Percentiles rank a stretch among this genome's conserved stretches.
Evolutionary conservation across 495 filamentous ascomycete genomes (phyloP).

Genomic region (Aspergillus campestris): DNA sequence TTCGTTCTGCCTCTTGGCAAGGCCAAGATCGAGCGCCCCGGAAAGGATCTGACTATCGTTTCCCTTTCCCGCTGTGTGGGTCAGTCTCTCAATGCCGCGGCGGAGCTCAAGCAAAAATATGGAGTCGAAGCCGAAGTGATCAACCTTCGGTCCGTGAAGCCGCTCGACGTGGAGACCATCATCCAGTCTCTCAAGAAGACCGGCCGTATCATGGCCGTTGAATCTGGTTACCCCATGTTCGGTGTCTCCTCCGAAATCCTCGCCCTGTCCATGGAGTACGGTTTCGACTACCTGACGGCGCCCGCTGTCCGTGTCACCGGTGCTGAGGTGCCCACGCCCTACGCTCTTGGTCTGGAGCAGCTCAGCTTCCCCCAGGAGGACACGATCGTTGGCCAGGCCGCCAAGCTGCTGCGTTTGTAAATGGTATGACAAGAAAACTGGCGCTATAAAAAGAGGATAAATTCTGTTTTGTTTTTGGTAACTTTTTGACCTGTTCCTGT

Average conservation of each 20-base stretch:
- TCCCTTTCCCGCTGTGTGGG: constrained; percentile 92
- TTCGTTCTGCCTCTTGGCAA: constrained; percentile 96
- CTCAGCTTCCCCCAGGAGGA: constrained; percentile 86
- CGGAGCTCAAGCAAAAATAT: constrained; percentile 87
- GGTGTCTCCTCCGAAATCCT: constrained; percentile 89
- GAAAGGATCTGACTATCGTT: constrained; percentile 94
- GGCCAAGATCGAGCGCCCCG: constrained; percentile 94
- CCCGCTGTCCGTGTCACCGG: constrained; percentile 90
- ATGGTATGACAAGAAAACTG: not conserved
- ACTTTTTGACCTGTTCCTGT: constrained; percentile 12
- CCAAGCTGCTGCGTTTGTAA: constrained; percentile 75
- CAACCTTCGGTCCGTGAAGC: constrained; percentile 96
- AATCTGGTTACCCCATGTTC: constrained; percentile 92
- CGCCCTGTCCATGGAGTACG: constrained; percentile 92
- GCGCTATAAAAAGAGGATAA: constrained; percentile 13
- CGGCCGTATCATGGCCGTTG: constrained; percentile 79
- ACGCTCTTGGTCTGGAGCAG: constrained; percentile 78
- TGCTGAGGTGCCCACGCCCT: constrained; percentile 93
- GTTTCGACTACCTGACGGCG: constrained; percentile 91
- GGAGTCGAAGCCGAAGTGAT: constrained; percentile 94
- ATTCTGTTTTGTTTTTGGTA: constrained; percentile 30
- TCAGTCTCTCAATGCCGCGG: constrained; percentile 80
- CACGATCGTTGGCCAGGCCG: constrained; percentile 72
- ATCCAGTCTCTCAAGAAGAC: constrained; percentile 98
- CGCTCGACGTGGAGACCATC: constrained; percentile 89